Evolutionary conservation across 2,329 filamentous ascomycete species (phyloP), one percentile per base, ranked within the genome.

Genomic region (Aspergillus glaucus): DNA sequence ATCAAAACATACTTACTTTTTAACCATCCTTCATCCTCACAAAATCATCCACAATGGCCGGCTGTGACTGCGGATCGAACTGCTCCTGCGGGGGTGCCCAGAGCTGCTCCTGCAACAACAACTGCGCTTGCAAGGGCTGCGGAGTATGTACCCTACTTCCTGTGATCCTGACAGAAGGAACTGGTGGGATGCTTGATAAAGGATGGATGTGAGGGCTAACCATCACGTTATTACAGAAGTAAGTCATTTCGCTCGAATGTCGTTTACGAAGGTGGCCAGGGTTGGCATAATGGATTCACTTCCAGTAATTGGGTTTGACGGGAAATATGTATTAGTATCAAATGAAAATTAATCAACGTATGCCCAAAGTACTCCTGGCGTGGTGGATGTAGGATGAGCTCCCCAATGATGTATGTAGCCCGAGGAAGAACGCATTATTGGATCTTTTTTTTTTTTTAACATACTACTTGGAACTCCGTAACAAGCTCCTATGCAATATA

Each of bases 51-150:
- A 44, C 14, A 32, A 32, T 34, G 8, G n/a, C 24, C 49, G 63
- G 54, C 41, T 70, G 67, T 45, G 57, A 50, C 46, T 70, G 67
- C 48, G 64, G 65, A 57, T 54, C 55, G n/a, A 59, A 47, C 43
- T 70, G 67, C 48, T 54, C 46, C 50, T 70, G 67, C 53, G 53
- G 50, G 10, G 67, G 66, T 46, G 49, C 61, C 17, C 55, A 62
- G 42, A 55, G 44, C 49, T 70, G 67, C 53, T 61, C 61, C 48
- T 70, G 67, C 50, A 57, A 57, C 41, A 58, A 59, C 48, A 57
- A 53, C 50, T 70, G 67, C 51, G 45, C 56, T 55, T 70, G 67
- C 61, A 63, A 66, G 60, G 59, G 61, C 58, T 70, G 67, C 55
- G 65, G 65, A 60, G 67, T 70, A 69, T 56, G 66, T 65, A 48